Conservation (phyloP, 106 monocot species). For the Amphibolis antarctica region DNA sequence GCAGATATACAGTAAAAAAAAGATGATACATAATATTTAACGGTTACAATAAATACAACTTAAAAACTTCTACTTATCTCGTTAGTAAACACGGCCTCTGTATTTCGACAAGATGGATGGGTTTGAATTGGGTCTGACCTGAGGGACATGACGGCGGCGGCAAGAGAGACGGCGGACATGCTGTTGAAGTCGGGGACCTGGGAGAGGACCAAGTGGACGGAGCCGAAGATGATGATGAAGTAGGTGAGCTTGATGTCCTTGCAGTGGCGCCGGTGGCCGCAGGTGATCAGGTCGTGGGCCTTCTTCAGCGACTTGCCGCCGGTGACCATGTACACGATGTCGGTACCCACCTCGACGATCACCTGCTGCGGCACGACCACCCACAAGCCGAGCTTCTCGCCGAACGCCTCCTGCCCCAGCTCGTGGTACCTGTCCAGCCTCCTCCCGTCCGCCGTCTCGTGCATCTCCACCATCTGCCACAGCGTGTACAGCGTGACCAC, state of each 20-base stretch:
- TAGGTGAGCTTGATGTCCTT: conserved; percentile 28
- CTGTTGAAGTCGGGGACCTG: too few species aligned
- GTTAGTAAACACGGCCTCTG: too few species aligned
- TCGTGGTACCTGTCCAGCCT: conserved; percentile 41
- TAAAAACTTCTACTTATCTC: too few species aligned
- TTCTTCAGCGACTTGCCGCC: conserved; percentile 49
- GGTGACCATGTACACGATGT: conserved; percentile 9
- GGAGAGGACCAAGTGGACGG: too few species aligned
- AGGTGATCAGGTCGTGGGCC: conserved; percentile 40
- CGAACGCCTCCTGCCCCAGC: conserved; percentile 24
- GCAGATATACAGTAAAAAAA: too few species aligned
- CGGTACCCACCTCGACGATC: not conserved
- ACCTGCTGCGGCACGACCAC: conserved; percentile 29
- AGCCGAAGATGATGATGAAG: conserved; percentile 45
- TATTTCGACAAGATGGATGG: too few species aligned
- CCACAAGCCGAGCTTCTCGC: conserved; percentile 48
- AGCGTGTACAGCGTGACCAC: conserved; percentile 50
- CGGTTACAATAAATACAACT: too few species aligned
- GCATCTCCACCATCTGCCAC: conserved; percentile 77
- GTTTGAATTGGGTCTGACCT: too few species aligned
- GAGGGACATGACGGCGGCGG: not conserved
- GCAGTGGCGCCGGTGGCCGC: conserved; percentile 11
- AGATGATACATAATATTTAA: too few species aligned
- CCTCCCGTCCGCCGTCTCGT: conserved; percentile 56
- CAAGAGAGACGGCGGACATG: too few species aligned